Evolutionary conservation across 108 stramenopile genomes (phyloP).

Genomic region (Nannochloropsis salina): DNA sequence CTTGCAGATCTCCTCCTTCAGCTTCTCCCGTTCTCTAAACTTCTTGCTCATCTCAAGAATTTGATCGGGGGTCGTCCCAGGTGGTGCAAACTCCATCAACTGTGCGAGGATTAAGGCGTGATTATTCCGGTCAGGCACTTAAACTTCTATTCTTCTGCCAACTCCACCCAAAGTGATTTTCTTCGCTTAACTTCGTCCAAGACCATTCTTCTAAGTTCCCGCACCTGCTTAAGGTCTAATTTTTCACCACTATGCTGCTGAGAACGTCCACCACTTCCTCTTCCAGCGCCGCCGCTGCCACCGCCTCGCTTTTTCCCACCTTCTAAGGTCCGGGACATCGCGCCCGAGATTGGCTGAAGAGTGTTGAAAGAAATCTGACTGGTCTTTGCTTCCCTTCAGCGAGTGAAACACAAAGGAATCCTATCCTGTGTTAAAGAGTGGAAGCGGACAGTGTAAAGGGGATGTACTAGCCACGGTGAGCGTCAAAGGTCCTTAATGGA

Average conservation of each 20-base stretch:
- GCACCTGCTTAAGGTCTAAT: background rate
- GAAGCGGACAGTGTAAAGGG: too few relatives aligned
- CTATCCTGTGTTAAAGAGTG: background rate
- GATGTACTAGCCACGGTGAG: too few relatives aligned
- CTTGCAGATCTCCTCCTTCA: constrained; percentile 20
- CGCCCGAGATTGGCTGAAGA: background rate
- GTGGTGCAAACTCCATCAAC: constrained; percentile 19
- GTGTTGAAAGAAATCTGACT: background rate
- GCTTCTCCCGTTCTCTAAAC: background rate
- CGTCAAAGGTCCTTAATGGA: too few relatives aligned
- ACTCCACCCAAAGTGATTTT: background rate
- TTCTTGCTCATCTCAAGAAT: background rate
- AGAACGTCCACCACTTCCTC: background rate
- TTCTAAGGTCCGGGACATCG: constrained; percentile 2
- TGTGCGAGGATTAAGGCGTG: background rate
- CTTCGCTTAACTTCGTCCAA: background rate
- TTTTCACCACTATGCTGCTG: background rate
- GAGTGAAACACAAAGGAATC: background rate
- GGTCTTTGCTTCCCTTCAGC: background rate
- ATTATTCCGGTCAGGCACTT: too few relatives aligned
- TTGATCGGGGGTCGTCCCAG: background rate
- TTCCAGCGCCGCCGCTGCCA: background rate
- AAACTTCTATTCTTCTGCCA: too few relatives aligned
- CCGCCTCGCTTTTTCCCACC: constrained; percentile 10
- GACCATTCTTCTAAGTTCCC: background rate